These are phyloP conservation scores for Myrmaecium sp. DNA, from an alignment of 2,329 filamentous ascomycete species.

Conservation along the genomic window DNA sequence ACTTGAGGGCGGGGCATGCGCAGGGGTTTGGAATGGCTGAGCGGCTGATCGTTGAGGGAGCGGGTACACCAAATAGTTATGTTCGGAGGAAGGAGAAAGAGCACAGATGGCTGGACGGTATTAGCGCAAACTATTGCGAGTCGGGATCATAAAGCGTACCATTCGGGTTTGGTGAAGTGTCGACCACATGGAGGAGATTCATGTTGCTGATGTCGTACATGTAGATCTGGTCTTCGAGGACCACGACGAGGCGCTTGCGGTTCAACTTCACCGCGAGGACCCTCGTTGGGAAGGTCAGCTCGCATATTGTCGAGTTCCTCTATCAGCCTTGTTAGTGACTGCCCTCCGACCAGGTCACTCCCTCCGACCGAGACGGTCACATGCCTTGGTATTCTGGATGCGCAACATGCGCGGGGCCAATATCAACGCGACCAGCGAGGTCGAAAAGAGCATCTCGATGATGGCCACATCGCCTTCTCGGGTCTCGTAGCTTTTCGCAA, in stretches of 20 bases:
- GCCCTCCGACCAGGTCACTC: conserved; percentile 4
- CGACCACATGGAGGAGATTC: conserved; percentile 82
- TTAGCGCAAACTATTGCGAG: conserved; percentile 7
- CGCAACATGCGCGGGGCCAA: conserved; percentile 81
- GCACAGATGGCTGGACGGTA: conserved; percentile 57
- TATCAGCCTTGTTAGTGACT: conserved; percentile 13
- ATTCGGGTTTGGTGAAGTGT: conserved; percentile 81
- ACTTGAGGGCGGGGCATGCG: conserved; percentile 70
- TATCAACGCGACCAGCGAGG: conserved; percentile 84
- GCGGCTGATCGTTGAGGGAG: conserved; percentile 50
- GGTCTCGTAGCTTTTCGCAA: conserved; percentile 85
- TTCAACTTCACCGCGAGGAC: conserved; percentile 89
- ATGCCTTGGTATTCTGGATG: conserved; percentile 93
- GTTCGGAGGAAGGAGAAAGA: conserved; percentile 83
- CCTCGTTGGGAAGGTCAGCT: conserved; percentile 94
- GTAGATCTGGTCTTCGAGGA: conserved; percentile 92
- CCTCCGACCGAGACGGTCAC: conserved; percentile 8
- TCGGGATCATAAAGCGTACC: conserved; percentile 26
- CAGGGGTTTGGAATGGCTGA: no score
- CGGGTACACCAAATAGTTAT: conserved; percentile 90
- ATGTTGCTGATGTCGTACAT: conserved; percentile 98
- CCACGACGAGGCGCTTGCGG: conserved; percentile 79
- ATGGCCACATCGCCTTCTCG: conserved; percentile 91
- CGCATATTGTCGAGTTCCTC: conserved; percentile 78
- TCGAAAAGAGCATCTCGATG: conserved; percentile 97